Evolutionary conservation across 2,329 filamentous ascomycete genomes (phyloP).

Genomic region (Colletotrichum liaoningense): DNA sequence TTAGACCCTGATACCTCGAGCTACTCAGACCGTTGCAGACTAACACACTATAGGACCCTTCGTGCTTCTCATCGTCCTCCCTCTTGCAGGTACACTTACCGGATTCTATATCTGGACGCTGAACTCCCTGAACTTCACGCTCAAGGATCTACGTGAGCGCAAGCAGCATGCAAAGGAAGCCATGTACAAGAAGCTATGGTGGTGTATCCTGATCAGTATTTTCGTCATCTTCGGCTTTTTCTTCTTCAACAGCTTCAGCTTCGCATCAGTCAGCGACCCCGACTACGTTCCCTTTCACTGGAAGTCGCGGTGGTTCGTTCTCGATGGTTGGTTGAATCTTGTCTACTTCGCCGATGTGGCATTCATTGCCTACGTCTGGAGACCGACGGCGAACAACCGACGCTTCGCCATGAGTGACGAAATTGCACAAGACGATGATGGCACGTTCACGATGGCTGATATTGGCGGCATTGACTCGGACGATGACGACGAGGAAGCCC

Average conservation of each 20-base stretch:
- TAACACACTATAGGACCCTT: conserved; percentile 72
- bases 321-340: conserved; percentile 97
- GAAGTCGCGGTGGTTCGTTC: conserved; percentile 96
- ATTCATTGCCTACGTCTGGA: conserved; percentile 95
- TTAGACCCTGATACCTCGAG: neutral
- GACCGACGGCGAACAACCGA: conserved; percentile 95
- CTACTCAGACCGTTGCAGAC: neutral
- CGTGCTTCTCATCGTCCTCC: conserved; percentile 92
- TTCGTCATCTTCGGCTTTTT: conserved; percentile 98
- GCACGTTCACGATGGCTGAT: conserved; percentile 92
- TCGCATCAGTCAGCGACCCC: conserved; percentile 84
- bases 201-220: conserved; percentile 93
- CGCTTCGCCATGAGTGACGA: conserved; percentile 99
- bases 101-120: conserved; percentile 99
- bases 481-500: conserved; percentile 68
- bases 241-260: conserved; percentile 97
- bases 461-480: conserved; percentile 80
- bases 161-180: conserved; percentile 92
- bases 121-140: conserved; percentile 92
- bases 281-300: conserved; percentile 97
- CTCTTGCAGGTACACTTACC: conserved; percentile 90
- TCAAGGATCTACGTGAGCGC: conserved; percentile 94
- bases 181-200: conserved; percentile 99
- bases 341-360: conserved; percentile 95
- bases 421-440: conserved; percentile 97